phyloP scores from a whole-genome alignment of 2,329 filamentous ascomycete species.

The Rhynchosporium agropyri region DNA sequence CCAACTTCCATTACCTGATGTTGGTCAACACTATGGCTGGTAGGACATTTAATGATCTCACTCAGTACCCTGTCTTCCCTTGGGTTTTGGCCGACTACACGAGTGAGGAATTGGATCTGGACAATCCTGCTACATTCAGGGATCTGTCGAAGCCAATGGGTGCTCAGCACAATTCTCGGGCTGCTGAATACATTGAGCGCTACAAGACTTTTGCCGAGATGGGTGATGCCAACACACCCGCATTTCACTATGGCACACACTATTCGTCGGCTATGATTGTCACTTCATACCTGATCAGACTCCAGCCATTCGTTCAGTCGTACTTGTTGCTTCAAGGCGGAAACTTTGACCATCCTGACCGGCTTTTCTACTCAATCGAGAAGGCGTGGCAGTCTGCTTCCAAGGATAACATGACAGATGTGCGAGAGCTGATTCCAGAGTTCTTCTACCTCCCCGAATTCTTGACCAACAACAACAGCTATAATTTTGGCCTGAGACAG shows the following conservation, averaged over 20 bases:
- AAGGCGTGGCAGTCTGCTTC: slow-evolving; percentile 92
- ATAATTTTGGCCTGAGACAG: slow-evolving; percentile 89
- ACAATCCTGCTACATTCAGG: slow-evolving; percentile 81
- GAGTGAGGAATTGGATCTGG: slow-evolving; percentile 86
- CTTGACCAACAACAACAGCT: slow-evolving; percentile 87
- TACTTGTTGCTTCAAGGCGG: slow-evolving; percentile 95
- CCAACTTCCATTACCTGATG: slow-evolving; percentile 99
- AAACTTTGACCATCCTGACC: slow-evolving; percentile 92
- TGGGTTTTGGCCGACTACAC: slow-evolving; percentile 97
- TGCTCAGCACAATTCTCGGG: slow-evolving; percentile 76
- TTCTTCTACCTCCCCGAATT: slow-evolving; percentile 98
- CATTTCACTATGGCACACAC: slow-evolving; percentile 97
- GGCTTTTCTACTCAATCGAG: slow-evolving; percentile 90
- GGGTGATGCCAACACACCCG: slow-evolving; percentile 71
- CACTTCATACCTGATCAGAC: slow-evolving; percentile 89
- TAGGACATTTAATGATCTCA: slow-evolving; percentile 95
- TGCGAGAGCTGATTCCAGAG: slow-evolving; percentile 91
- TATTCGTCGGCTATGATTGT: slow-evolving; percentile 99
- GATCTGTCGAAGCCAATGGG: slow-evolving; percentile 97
- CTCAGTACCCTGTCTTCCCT: slow-evolving; percentile 96
- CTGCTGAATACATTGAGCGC: slow-evolving; percentile 78
- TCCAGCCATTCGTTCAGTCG: slow-evolving; percentile 95
- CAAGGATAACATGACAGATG: slow-evolving; percentile 86
- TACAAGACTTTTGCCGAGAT: slow-evolving; percentile 91
- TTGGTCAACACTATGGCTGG: slow-evolving; percentile 97